Conservation (phyloP, 257 asterid species). For the Nicotiana attenuata region DNA sequence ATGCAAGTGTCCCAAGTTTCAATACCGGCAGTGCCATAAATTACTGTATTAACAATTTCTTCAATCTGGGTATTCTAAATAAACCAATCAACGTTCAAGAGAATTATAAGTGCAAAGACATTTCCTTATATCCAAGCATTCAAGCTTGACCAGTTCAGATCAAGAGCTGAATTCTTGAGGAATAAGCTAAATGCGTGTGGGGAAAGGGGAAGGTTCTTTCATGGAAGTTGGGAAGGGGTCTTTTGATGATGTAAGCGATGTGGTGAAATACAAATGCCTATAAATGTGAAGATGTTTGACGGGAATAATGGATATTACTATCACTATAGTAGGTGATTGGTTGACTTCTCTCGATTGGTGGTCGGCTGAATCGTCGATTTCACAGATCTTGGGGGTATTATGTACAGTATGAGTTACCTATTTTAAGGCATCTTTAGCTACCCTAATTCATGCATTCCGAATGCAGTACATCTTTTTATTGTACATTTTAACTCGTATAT, state of each 20-base stretch:
- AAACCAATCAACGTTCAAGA: not conserved
- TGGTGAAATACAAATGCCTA: not conserved
- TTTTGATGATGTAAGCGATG: not conserved
- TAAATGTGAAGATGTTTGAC: not conserved
- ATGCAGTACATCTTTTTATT: too few species aligned
- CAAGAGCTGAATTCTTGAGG: not conserved
- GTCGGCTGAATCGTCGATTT: too few species aligned
- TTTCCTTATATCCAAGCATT: not conserved
- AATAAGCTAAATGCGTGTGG: not conserved
- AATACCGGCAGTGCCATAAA: constrained; percentile 65
- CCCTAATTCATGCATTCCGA: too few species aligned
- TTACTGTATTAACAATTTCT: not conserved
- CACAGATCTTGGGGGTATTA: too few species aligned
- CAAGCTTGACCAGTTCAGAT: not conserved
- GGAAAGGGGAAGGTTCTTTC: not conserved
- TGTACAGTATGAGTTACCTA: too few species aligned
- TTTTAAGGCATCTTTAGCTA: too few species aligned
- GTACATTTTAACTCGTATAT: too few species aligned
- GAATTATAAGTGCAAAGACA: not conserved
- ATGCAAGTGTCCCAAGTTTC: constrained; percentile 95
- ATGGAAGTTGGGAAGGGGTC: not conserved
- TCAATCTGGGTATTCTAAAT: not conserved
- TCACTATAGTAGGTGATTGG: too few species aligned
- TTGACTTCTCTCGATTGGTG: too few species aligned
- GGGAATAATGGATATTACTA: too few species aligned